A percentile compares a stretch with the other conserved stretches of the same genome.
Evolutionary conservation across 257 asterid genomes (phyloP).

Genomic region (Catharanthus roseus): DNA sequence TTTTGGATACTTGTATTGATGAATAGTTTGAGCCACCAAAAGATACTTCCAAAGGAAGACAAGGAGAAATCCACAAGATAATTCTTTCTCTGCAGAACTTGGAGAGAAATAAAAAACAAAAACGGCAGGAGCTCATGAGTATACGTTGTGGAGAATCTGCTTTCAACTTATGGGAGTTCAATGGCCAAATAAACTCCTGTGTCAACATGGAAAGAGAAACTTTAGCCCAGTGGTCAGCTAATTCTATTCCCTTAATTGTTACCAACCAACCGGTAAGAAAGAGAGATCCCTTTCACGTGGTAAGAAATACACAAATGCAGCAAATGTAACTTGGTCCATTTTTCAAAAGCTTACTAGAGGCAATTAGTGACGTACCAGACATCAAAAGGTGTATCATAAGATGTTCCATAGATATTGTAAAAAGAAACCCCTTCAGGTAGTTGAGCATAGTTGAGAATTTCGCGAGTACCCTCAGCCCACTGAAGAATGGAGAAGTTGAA

Average conservation of each 20-base stretch:
- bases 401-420: constrained; percentile 84
- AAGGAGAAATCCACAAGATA: neutral
- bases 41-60: neutral
- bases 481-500: constrained; percentile 60
- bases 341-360: neutral
- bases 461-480: constrained; percentile 72
- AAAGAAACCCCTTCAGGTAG: constrained; percentile 64
- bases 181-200: neutral
- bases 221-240: neutral
- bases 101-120: neutral
- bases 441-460: constrained; percentile 47
- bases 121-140: neutral
- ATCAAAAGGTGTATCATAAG: constrained; percentile 76
- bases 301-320: neutral
- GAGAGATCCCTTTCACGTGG: no score
- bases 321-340: neutral
- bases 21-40: neutral
- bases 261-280: no score
- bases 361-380: constrained; percentile 48
- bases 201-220: neutral
- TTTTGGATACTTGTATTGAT: neutral
- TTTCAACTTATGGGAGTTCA: neutral
- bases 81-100: neutral
- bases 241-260: neutral
- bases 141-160: neutral